Conservation (phyloP, 352 stramenopile genomes). For the Pythium coloratum region DNA sequence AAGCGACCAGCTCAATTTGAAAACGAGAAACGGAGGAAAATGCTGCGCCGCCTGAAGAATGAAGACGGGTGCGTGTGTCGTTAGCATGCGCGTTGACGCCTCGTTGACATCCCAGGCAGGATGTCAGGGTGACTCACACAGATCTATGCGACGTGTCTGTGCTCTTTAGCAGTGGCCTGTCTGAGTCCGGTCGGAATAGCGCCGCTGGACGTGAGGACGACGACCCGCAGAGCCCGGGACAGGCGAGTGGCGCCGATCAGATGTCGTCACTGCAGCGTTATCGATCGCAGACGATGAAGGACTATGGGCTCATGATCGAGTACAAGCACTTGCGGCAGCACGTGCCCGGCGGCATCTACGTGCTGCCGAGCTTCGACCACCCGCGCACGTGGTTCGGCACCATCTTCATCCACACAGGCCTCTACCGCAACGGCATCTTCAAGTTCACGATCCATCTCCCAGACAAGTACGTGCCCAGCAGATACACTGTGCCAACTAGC, state of each 20-base stretch:
- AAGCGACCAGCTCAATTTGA: conserved; percentile 5
- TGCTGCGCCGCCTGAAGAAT: conserved; percentile 71
- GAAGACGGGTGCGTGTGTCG: conserved; percentile 45
- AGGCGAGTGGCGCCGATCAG: conserved; percentile 37
- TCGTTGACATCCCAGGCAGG: neutral
- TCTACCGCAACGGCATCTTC: conserved; percentile 97
- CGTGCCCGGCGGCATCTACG: conserved; percentile 93
- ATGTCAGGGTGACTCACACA: neutral
- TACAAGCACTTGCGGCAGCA: conserved; percentile 97
- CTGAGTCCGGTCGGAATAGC: conserved; percentile 16
- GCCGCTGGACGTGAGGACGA: conserved; percentile 11
- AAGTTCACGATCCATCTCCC: conserved; percentile 93
- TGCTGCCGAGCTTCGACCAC: conserved; percentile 93
- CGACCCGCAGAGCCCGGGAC: conserved; percentile 17
- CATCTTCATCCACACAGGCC: conserved; percentile 95
- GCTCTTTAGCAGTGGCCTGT: conserved; percentile 6
- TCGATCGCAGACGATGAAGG: conserved; percentile 87
- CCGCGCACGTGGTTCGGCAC: conserved; percentile 93
- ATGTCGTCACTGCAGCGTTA: conserved; percentile 87
- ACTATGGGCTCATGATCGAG: conserved; percentile 97
- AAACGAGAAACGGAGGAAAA: conserved; percentile 20
- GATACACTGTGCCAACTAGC: neutral
- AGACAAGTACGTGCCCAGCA: conserved; percentile 39
- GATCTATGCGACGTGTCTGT: conserved; percentile 6
- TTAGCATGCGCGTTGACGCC: neutral